Conservation (phyloP, 139 green algal genomes). For the Picochlorum costavermella region DNA sequence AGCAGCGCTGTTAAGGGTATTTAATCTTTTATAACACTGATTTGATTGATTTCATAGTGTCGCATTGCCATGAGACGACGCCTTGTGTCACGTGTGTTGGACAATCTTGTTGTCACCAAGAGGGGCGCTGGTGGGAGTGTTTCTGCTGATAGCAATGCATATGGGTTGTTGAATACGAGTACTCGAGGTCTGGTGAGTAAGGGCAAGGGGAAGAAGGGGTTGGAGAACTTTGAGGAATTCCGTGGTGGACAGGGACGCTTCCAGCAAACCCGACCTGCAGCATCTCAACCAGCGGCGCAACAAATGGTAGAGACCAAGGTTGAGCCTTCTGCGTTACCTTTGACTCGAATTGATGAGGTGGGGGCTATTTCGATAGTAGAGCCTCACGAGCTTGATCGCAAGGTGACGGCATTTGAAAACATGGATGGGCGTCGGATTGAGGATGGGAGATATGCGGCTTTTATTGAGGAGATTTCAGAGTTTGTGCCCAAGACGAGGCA, state of each 20-base stretch:
- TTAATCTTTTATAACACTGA: no score
- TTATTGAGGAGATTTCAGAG: slow-evolving; percentile 66
- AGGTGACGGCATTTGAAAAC: slow-evolving; percentile 42
- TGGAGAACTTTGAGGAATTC: no score
- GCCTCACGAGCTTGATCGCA: slow-evolving; percentile 12
- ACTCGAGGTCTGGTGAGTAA: no score
- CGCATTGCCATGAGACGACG: no score
- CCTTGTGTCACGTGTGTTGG: no score
- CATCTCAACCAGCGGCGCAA: not conserved
- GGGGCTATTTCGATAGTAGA: slow-evolving; percentile 28
- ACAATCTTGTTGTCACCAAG: no score
- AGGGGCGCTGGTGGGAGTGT: no score
- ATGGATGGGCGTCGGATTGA: slow-evolving; percentile 70
- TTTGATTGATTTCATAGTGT: no score
- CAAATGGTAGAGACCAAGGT: slow-evolving; percentile 11
- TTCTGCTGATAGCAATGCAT: no score
- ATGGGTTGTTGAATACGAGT: no score
- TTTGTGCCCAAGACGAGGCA: slow-evolving; percentile 70
- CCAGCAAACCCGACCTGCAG: slow-evolving; percentile 4
- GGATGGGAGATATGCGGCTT: slow-evolving; percentile 82
- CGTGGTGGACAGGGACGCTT: not conserved
- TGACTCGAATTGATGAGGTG: slow-evolving; percentile 20
- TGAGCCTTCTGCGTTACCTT: slow-evolving; percentile 12
- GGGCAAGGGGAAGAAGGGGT: no score
- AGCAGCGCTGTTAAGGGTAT: no score